Evolutionary conservation across 2,329 filamentous ascomycete genomes (phyloP), one percentile per base, ranked within the genome.

Genomic region (Aspergillus brasiliensis): DNA sequence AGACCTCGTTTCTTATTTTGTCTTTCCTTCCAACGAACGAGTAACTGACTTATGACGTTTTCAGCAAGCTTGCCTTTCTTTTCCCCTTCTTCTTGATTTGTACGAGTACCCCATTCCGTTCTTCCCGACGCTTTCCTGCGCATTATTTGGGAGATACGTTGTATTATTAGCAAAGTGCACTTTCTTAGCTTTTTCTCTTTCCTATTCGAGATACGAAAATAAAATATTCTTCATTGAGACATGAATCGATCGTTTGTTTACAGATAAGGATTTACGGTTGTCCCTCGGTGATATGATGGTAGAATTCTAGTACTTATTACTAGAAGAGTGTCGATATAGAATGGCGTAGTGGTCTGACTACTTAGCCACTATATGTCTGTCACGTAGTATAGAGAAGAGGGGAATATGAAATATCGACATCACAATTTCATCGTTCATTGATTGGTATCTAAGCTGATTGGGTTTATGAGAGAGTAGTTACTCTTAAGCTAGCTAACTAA

Each of bases 11-110:
- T 28, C 23, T 27, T 17, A 15, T 34, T 34, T 34, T 34, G 31
- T 13, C 31, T 34, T 11, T 13, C 10, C 21, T 15, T 37, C 44
- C 53, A 21, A 53, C 8, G 40, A 44, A 27, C 17, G 21, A 34
- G n/a, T 4, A 17, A 37, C 31, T 34, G 17, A 23, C 17, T 56
- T 25, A n/a, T 40, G 7, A 47, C 21, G 17, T 19, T n/a, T 37
- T 42, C 51, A 51, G 58, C 42, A 48, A 51, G 53, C 59, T 51
- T 54, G 17, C 23, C n/a, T 51, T 59, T 49, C 13, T 27, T 49
- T 54, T 27, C 27, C 31, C 3, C 13, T 17, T 15, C 17, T 42
- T n/a, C 13, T 28, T 13, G 27, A 5, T 31, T 8, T 44, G 15
- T 27, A 15, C 34, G 19, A 47, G 25, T 34, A 17, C n/a, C 15